Evolutionary conservation across 768 basidiomycete species (phyloP), one percentile per base, ranked within the genome.

Genomic region (Tephrocybe sp.): DNA sequence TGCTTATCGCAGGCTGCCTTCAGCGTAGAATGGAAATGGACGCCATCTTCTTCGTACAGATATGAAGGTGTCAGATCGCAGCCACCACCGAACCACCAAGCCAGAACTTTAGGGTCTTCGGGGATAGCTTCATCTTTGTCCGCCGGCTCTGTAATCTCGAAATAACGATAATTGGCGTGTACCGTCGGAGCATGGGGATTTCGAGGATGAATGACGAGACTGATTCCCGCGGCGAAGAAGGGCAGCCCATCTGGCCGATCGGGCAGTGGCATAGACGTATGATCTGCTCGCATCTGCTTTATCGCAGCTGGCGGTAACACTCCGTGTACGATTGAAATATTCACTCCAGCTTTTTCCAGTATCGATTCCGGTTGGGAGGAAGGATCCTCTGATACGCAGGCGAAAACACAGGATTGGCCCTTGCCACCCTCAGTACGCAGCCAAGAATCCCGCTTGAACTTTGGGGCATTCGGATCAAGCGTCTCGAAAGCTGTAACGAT

Each of bases 11-110:
- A 94, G 1, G 88, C 89, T 7, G 62, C 64, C 63, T 90, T 86
- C 56, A 94, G 67, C 2, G 84, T 85, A 15, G 61, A 54, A 71
- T 99, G 97, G 71, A 98, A 99, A 64, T 94, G 91, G 18, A 66
- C 61, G 10, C 83, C 91, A 64, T 98, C 97, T 49, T 88, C 88
- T 49, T 84, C 83, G 70, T 84, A 91, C 15, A 98, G 80, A 67
- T 97, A 97, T 3, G 87, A 86, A 1, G 95, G 95, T 0, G 97
- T 99, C 25, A 98, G 78, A 65, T 99, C 95, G 6, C 83, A 85
- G 6, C 95, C 95, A 27, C 97, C 97, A 16, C 97, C 95, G 62
- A 98, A 99, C 97, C 95, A 99, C 94, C 94, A 97, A 22, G 93
- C 85, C 34, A 94, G 69, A 16, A 90, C 69, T 56, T 79, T 77